Conservation (phyloP, 768 basidiomycete species). For the Kwoniella botswanensis region DNA sequence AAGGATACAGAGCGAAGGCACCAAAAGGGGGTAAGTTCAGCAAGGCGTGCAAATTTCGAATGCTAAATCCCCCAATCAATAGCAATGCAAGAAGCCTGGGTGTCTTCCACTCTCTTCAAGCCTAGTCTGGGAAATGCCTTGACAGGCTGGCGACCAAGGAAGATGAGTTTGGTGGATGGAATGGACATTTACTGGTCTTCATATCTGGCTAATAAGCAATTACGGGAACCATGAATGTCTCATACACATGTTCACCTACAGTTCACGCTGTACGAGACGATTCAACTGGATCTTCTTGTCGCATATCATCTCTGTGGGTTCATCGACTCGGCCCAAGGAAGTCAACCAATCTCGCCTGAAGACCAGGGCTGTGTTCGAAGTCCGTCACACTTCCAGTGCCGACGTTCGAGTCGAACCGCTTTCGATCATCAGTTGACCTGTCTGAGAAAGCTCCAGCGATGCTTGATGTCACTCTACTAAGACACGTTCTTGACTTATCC, state of each 20-base stretch:
- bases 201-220: constrained; percentile 21
- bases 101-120: constrained; percentile 59
- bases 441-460: neutral
- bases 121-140: constrained; percentile 58
- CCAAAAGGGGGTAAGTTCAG: constrained; percentile 57
- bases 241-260: no score
- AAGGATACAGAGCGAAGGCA: constrained; percentile 57
- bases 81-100: constrained; percentile 42
- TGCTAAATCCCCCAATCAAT: constrained; percentile 1
- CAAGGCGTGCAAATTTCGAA: neutral
- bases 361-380: neutral
- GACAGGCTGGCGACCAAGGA: constrained; percentile 62
- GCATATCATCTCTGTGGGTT: neutral
- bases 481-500: neutral
- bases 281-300: no score
- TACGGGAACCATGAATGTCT: neutral
- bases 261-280: no score
- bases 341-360: neutral
- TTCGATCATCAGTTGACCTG: neutral
- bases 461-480: neutral
- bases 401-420: neutral
- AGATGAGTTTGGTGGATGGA: constrained; percentile 61
- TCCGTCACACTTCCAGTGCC: neutral
- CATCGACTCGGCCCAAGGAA: neutral
- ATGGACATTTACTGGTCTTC: constrained; percentile 60